phyloP scores from a whole-genome alignment of 768 basidiomycete genomes.

The Paxillus rubicundulus region DNA sequence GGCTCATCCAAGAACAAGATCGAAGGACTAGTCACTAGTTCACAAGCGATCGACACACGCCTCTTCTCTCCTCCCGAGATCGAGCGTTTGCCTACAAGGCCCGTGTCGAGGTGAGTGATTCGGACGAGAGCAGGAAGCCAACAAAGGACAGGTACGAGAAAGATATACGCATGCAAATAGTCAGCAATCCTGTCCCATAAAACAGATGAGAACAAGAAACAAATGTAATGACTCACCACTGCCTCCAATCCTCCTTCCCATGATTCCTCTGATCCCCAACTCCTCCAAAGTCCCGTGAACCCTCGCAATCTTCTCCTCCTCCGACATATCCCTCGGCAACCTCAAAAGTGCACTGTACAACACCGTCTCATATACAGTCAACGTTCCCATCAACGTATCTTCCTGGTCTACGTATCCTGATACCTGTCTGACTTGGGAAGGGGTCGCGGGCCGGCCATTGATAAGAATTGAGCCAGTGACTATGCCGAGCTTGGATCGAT shows the following conservation, averaged over 20 bases:
- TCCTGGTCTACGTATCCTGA: constrained; percentile 98
- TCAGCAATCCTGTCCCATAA: not conserved
- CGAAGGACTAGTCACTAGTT: constrained; percentile 94
- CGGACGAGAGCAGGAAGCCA: not conserved
- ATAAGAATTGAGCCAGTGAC: constrained; percentile 75
- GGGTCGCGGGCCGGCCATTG: constrained; percentile 77
- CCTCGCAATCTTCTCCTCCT: constrained; percentile 91
- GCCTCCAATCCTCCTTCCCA: constrained; percentile 86
- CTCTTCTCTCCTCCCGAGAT: constrained; percentile 99
- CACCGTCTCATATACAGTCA: constrained; percentile 98
- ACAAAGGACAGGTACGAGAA: not conserved
- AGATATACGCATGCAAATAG: not conserved
- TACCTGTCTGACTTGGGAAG: constrained; percentile 77
- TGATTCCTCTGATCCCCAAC: constrained; percentile 88
- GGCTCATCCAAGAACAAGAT: constrained; percentile 97
- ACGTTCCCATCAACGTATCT: constrained; percentile 93
- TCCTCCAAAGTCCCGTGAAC: constrained; percentile 97
- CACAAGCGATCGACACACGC: constrained; percentile 95
- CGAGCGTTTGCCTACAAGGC: constrained; percentile 66
- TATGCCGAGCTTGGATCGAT: constrained; percentile 79
- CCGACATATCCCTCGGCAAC: constrained; percentile 91
- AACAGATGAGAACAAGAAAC: not conserved
- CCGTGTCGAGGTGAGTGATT: not conserved
- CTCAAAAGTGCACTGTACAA: constrained; percentile 89
- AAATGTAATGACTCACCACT: constrained; percentile 52